Evolutionary conservation across 768 basidiomycete genomes (phyloP).

Genomic region (Suillus subluteus): DNA sequence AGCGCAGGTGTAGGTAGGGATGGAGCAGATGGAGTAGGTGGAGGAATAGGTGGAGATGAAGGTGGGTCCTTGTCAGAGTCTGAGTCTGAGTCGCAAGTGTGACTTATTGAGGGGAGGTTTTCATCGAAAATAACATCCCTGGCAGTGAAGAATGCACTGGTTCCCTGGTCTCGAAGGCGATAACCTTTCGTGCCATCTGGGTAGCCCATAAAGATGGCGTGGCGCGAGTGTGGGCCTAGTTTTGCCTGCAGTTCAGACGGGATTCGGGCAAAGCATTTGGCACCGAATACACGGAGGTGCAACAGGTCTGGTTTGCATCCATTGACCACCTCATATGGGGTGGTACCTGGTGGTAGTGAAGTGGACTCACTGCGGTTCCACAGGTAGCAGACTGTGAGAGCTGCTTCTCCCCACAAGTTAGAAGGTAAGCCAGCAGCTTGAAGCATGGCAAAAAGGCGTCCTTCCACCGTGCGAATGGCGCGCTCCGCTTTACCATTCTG

Average conservation of each 20-base stretch:
- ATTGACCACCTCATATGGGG: slow-evolving; percentile 11
- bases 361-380: slow-evolving; percentile 8
- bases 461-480: neutral
- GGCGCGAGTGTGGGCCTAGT: slow-evolving; percentile 14
- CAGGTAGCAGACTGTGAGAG: accelerated
- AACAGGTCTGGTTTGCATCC: slow-evolving; percentile 11
- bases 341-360: neutral
- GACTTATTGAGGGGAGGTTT: accelerated
- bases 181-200: slow-evolving; percentile 14
- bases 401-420: neutral
- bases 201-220: slow-evolving; percentile 11
- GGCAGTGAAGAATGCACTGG: slow-evolving; percentile 11
- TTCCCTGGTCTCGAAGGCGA: slow-evolving; percentile 6
- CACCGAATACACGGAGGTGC: slow-evolving; percentile 20
- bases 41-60: too few species aligned
- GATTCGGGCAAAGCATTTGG: slow-evolving; percentile 14
- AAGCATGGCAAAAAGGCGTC: accelerated
- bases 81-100: neutral
- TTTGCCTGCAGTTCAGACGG: slow-evolving; percentile 10
- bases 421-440: accelerated
- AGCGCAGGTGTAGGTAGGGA: too few species aligned
- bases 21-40: too few species aligned
- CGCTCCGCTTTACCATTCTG: neutral
- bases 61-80: neutral
- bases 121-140: slow-evolving; percentile 12